These are phyloP conservation scores for Candida endomychidarum DNA, from an alignment of 805 yeast species.

Conservation along the genomic window DNA sequence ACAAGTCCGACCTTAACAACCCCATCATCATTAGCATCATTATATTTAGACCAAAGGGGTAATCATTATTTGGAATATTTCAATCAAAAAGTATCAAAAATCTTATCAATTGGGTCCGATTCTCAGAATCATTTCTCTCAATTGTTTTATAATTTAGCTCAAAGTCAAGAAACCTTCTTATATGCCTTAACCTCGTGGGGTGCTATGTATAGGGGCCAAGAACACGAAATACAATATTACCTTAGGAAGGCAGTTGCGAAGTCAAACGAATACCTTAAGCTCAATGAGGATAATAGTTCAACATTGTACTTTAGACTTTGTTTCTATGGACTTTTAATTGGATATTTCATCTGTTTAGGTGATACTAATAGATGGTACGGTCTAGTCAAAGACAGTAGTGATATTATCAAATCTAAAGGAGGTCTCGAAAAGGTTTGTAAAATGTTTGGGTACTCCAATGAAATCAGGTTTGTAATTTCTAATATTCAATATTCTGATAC, in stretches of 20 bases:
- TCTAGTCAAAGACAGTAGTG: neutral
- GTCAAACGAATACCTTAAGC: conserved; percentile 9
- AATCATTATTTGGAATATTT: conserved; percentile 20
- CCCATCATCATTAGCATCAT: conserved; percentile 10
- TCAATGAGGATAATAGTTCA: neutral
- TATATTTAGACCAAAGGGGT: conserved; percentile 17
- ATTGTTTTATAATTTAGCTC: conserved; percentile 21
- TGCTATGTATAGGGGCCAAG: conserved; percentile 19
- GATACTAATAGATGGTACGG: conserved; percentile 20
- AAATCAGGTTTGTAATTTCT: conserved; percentile 21
- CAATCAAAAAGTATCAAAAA: conserved; percentile 18
- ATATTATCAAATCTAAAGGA: conserved; percentile 14
- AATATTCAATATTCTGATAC: conserved; percentile 24
- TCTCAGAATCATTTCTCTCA: conserved; percentile 25
- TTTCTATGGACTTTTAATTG: conserved; percentile 9
- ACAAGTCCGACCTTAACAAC: neutral
- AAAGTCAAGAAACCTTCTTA: conserved; percentile 21
- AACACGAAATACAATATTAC: conserved; percentile 12
- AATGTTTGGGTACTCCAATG: conserved; percentile 19
- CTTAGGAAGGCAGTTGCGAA: conserved; percentile 10
- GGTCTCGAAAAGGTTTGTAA: conserved; percentile 17
- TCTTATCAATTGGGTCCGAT: conserved; percentile 19
- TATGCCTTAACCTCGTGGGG: conserved; percentile 31
- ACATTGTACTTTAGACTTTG: conserved; percentile 11
- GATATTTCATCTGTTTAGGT: conserved; percentile 20